Conservation (phyloP, 805 yeast genomes). For the Saturnispora mendoncae region DNA sequence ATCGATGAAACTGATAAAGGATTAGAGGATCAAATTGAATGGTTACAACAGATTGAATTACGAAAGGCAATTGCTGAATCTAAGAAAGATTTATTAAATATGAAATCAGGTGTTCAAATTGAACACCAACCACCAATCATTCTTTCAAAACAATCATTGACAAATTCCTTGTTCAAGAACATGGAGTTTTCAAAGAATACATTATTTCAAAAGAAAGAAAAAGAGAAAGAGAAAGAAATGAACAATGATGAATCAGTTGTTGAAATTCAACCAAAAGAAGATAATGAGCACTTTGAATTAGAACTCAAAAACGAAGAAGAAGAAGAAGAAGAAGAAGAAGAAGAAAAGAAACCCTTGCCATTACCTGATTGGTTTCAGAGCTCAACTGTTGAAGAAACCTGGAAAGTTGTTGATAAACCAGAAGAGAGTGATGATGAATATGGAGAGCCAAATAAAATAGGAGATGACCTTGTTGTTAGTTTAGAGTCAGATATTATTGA, state of each 20-base stretch:
- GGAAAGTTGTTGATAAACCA: conserved; percentile 4
- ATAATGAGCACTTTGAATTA: conserved; percentile 9
- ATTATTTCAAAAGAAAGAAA: not conserved
- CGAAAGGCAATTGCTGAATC: conserved; percentile 40
- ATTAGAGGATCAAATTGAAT: conserved; percentile 14
- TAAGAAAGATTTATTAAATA: conserved; percentile 32
- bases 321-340: conserved; percentile 12
- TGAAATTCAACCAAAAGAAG: conserved; percentile 5
- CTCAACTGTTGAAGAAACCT: conserved; percentile 9
- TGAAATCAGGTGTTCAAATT: conserved; percentile 19
- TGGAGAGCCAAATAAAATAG: conserved; percentile 10
- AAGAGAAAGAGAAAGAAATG: conserved; percentile 2
- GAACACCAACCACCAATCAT: conserved; percentile 18
- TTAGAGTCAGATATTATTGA: too few relatives aligned
- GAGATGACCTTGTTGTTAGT: not conserved
- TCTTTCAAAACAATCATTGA: conserved; percentile 18
- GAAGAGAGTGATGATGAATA: conserved; percentile 11
- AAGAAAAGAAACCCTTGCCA: conserved; percentile 17
- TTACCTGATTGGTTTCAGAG: conserved; percentile 32
- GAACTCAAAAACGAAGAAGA: conserved; percentile 1
- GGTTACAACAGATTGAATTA: conserved; percentile 26
- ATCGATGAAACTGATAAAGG: conserved; percentile 11
- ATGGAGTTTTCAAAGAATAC: conserved; percentile 6
- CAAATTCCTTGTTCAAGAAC: conserved; percentile 10
- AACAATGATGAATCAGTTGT: too few relatives aligned